These are phyloP conservation scores for Plasmodium relictum DNA, from an alignment of 169 alveolate species.

Conservation along the genomic window DNA sequence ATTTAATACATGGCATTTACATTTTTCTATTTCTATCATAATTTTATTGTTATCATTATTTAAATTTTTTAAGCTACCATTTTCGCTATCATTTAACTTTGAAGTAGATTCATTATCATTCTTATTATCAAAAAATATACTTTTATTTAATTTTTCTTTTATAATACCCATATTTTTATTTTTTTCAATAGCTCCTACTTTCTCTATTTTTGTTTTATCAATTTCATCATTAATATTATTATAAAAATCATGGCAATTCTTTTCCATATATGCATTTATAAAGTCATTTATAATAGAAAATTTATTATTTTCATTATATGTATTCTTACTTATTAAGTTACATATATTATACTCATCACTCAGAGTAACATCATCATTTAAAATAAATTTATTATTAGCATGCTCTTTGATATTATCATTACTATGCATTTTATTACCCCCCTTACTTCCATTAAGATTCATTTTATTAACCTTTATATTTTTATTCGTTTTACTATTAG, in stretches of 20 bases:
- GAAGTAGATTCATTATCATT: conserved; percentile 5
- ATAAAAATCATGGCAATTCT: not conserved
- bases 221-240: not conserved
- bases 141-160: conserved; percentile 4
- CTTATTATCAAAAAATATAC: not conserved
- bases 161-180: not conserved
- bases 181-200: not conserved
- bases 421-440: not conserved
- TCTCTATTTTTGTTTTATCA: not conserved
- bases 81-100: not conserved
- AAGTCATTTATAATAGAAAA: not conserved
- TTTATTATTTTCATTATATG: not conserved
- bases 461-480: not conserved
- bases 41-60: not conserved
- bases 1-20: conserved; percentile 21
- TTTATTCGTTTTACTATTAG: not conserved
- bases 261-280: not conserved
- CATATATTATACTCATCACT: not conserved
- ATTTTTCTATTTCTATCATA: conserved; percentile 7
- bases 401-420: too few relatives aligned
- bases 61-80: not conserved
- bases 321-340: not conserved
- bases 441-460: not conserved
- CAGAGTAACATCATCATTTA: not conserved
- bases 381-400: not conserved